These are phyloP conservation scores for Cantharellus anzutake DNA, from an alignment of 768 basidiomycete species.

Conservation along the genomic window DNA sequence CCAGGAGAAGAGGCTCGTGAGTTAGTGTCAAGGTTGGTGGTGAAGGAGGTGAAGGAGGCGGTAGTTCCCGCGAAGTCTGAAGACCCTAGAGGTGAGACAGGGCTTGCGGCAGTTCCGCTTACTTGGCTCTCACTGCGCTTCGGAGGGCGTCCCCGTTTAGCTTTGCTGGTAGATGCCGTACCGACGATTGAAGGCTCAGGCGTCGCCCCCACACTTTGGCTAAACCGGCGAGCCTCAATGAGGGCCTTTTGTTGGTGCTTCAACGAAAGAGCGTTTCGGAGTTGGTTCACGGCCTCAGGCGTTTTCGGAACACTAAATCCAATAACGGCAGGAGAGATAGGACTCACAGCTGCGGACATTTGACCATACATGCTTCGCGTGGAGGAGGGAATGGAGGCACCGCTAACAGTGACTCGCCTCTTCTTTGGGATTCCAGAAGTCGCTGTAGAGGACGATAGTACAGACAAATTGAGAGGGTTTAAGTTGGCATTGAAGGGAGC, in stretches of 20 bases:
- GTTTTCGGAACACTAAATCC: conserved; percentile 8
- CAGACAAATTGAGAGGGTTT: no score
- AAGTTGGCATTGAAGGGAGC: no score
- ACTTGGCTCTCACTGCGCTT: neutral
- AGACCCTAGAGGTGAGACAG: neutral
- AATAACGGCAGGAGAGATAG: conserved; percentile 7
- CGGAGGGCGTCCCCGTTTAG: neutral
- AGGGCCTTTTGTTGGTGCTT: conserved; percentile 10
- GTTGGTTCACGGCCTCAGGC: conserved; percentile 5
- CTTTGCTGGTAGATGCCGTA: neutral
- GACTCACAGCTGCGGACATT: neutral
- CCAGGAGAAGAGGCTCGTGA: neutral
- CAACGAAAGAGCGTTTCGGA: conserved; percentile 4
- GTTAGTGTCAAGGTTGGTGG: neutral
- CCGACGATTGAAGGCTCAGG: neutral
- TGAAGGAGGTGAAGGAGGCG: neutral
- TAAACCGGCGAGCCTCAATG: conserved; percentile 6
- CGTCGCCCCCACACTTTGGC: conserved; percentile 2
- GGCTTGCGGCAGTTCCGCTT: neutral
- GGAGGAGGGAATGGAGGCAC: neutral
- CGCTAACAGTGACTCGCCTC: conserved; percentile 8
- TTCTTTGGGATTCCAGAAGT: conserved; percentile 2
- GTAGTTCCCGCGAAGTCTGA: neutral
- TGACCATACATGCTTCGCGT: neutral
- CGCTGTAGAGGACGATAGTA: neutral